These are phyloP conservation scores for Chlorophyllum brunneum DNA, from an alignment of 768 basidiomycete genomes.

Conservation along the genomic window DNA sequence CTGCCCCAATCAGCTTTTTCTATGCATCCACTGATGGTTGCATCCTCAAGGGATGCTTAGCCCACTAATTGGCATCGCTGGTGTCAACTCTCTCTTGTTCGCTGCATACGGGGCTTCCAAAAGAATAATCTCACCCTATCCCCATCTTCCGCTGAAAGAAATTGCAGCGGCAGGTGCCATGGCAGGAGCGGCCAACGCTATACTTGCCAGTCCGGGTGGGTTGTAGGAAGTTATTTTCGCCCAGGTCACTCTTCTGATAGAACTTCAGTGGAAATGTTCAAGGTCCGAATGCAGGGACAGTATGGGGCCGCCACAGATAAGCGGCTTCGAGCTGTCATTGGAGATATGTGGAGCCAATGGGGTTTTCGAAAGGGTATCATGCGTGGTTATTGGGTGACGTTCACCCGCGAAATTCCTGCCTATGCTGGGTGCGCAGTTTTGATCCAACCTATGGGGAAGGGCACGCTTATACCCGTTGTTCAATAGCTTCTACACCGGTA, in stretches of 20 bases:
- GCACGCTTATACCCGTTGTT: background rate
- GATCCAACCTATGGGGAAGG: background rate
- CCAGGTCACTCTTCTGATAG: background rate
- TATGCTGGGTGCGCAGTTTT: conserved; percentile 64
- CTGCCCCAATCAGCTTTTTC: background rate
- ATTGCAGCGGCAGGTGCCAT: conserved; percentile 84
- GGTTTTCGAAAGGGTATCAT: conserved; percentile 88
- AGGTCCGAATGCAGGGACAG: conserved; percentile 96
- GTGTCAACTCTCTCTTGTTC: conserved; percentile 94
- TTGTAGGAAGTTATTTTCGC: background rate
- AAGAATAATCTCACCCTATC: conserved; percentile 85
- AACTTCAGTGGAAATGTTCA: conserved; percentile 89
- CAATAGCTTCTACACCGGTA: conserved; percentile 66
- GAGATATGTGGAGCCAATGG: conserved; percentile 84
- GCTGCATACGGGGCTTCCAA: conserved; percentile 82
- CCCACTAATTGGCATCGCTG: conserved; percentile 89
- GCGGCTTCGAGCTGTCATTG: conserved; percentile 62
- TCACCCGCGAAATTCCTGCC: conserved; percentile 91
- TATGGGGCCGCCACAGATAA: conserved; percentile 83
- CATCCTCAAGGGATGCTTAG: conserved; percentile 77
- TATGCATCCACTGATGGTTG: background rate
- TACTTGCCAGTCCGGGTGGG: conserved; percentile 86
- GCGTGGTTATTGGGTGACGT: conserved; percentile 97
- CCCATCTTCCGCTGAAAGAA: conserved; percentile 74
- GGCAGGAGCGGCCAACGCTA: conserved; percentile 88